Evolutionary conservation across 495 filamentous ascomycete species (phyloP), one percentile per base, ranked within the genome.

Genomic region (Cenococcum geophilum): DNA sequence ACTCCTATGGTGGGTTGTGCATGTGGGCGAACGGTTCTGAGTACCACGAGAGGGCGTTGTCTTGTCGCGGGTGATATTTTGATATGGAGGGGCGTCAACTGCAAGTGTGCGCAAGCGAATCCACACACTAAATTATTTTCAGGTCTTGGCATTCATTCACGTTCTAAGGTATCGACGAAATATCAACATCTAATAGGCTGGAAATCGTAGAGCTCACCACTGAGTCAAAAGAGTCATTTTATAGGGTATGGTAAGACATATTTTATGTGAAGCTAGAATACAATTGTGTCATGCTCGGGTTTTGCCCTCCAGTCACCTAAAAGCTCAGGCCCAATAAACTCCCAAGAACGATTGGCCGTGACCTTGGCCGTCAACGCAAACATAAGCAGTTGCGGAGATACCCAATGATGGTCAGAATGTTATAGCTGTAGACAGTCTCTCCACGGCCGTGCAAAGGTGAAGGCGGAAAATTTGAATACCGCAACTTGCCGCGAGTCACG

Each of bases 201-300:
- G 4, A 45, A 45, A 18, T 45, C 3, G 18, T 14, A 45, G 40
- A 45, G 40, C 40, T 45, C 4, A 10, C 11, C 12, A 45, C 12
- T 45, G 14, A 4, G 14, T 4, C 40, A 4, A 45, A 45, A 4
- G 40, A 45, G 40, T 45, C 18, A 45, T 16, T 14, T 2, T 14
- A 45, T 45, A 18, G 18, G 18, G 40, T 16, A 45, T 45, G 18
- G 12, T 18, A 45, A 16, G 18, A 52, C 21, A 23, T 23, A 32
- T 52, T 23, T 52, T 16, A 52, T 52, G 49, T 16, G 25, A 32
- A 52, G 49, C 49, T 52, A 52, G 9, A 52, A 52, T 52, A 52
- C 49, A 52, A 52, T 18, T 32, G 21, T 25, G 49, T 25, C 49
- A 52, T 52, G 49, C 20, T 52, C 49, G 22, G 18, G 49, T 51